Evolutionary conservation across 129 eudicot genomes (phyloP).

Genomic region (Scalesia atractyloides): DNA sequence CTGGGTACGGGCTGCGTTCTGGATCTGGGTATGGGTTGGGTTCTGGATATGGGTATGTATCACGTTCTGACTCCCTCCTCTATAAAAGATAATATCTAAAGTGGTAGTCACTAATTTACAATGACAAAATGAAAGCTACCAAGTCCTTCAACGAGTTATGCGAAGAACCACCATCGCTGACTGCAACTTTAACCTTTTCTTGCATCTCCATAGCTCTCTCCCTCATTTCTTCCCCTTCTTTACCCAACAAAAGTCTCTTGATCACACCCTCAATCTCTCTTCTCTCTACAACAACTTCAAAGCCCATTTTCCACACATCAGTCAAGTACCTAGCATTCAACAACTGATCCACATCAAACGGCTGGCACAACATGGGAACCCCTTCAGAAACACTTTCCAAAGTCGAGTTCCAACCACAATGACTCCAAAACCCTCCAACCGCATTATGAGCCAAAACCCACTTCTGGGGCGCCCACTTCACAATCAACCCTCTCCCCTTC

Average conservation of each 20-base stretch:
- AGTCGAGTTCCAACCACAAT: constrained; percentile 58
- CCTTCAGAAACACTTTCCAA: constrained; percentile 44
- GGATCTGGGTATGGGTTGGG: too few species aligned
- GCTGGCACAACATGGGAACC: constrained; percentile 50
- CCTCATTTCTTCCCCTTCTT: constrained; percentile 45
- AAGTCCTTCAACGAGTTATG: constrained; percentile 28
- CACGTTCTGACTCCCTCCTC: too few species aligned
- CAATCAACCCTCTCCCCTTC: constrained; percentile 38
- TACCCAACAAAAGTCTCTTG: constrained; percentile 28
- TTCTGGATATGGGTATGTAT: too few species aligned
- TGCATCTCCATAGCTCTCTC: constrained; percentile 26
- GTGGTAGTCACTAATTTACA: not conserved
- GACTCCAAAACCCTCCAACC: constrained; percentile 53
- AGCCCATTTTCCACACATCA: constrained; percentile 41
- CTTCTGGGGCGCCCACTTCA: constrained; percentile 52
- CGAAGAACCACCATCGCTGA: constrained; percentile 37
- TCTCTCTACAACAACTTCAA: constrained; percentile 24
- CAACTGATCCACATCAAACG: constrained; percentile 34
- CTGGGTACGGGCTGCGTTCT: too few species aligned
- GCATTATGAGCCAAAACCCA: constrained; percentile 46
- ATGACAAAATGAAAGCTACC: constrained; percentile 31
- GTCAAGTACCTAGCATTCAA: constrained; percentile 40
- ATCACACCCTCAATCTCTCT: constrained; percentile 27
- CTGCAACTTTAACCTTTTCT: constrained; percentile 23
- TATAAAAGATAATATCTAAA: too few species aligned